Evolutionary conservation across 345 rosid genomes (phyloP), one percentile per base, ranked within the genome.

Genomic region (Lepidium didymum): DNA sequence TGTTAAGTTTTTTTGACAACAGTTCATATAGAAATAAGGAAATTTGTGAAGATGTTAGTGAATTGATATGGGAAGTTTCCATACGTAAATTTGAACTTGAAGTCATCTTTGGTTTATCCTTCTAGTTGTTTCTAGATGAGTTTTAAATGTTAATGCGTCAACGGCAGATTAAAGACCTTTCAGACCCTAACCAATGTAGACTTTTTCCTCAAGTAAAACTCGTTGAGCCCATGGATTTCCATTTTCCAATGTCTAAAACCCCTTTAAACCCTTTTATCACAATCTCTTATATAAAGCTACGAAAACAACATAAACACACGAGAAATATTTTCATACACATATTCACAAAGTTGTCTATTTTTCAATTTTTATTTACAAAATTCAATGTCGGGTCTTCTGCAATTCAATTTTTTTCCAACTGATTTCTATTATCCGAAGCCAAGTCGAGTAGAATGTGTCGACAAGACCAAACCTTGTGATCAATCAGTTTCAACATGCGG

Each of bases 331-430:
- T 0, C 12, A 21, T 6, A 33, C 23, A 25, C 41, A 38, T 15
- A 36, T 15, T 12, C 13, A 63, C n/a, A 50, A 21, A 47, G 14
- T 42, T 46, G 23, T 23, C 33, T n/a, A 43, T 38, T 40, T 49
- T 57, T 61, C 14, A 15, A 44, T 54, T 54, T 54, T 55, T 41
- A 43, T 63, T 13, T 21, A 21, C 12, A 25, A 43, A 31, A 4
- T 3, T 15, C 54, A 23, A 73, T 66, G 77, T 64, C 72, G 10
- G 67, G 77, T 51, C 68, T 73, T 34, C 85, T 79, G 40, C 80
- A 81, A 45, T 79, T 77, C 85, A 68, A 77, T 50, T 81, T 75
- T 59, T 79, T 83, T 56, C 83, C 87, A 25, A 81, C 85, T 2
- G 83, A 83, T 42, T 71, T 71, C 70, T 65, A 58, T 15, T 78